A percentile compares a stretch with the other conserved stretches of the same genome.
Evolutionary conservation across 371 early-diverging fungal genomes (phyloP).

Genomic region (Dinochytrium kinnereticum): DNA sequence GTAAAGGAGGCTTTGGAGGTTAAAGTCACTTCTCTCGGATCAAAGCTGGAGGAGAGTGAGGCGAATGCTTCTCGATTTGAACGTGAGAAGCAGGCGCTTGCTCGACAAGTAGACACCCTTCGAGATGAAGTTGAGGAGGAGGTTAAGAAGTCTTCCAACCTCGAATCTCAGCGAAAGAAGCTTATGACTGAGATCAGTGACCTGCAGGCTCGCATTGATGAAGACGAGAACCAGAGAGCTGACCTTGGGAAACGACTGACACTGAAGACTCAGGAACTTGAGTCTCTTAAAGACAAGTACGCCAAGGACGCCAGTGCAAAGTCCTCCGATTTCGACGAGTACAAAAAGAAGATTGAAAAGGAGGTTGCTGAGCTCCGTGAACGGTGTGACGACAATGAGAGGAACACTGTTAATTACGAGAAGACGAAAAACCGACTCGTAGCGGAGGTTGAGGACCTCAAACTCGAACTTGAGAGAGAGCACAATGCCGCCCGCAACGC

Average conservation of each 20-base stretch:
- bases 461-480: constrained; percentile 74
- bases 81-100: constrained; percentile 60
- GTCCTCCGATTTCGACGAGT: constrained; percentile 68
- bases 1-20: constrained; percentile 60
- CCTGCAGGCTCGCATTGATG: constrained; percentile 69
- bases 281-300: constrained; percentile 70
- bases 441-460: constrained; percentile 75
- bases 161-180: constrained; percentile 61
- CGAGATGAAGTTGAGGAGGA: constrained; percentile 59
- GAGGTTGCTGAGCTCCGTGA: constrained; percentile 67
- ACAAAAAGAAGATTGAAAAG: constrained; percentile 62
- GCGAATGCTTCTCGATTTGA: constrained; percentile 57
- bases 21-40: constrained; percentile 53
- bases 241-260: constrained; percentile 63
- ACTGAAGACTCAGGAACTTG: constrained; percentile 69
- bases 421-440: constrained; percentile 68
- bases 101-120: constrained; percentile 54
- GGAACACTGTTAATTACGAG: constrained; percentile 61
- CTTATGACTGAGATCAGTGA: constrained; percentile 69
- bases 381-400: constrained; percentile 63
- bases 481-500: constrained; percentile 65
- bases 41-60: constrained; percentile 64
- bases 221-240: constrained; percentile 62
- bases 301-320: constrained; percentile 62
- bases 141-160: constrained; percentile 39